Evolutionary conservation across 2,329 filamentous ascomycete genomes (phyloP), one percentile per base, ranked within the genome.

Genomic region (Sporothrix euskadiensis): DNA sequence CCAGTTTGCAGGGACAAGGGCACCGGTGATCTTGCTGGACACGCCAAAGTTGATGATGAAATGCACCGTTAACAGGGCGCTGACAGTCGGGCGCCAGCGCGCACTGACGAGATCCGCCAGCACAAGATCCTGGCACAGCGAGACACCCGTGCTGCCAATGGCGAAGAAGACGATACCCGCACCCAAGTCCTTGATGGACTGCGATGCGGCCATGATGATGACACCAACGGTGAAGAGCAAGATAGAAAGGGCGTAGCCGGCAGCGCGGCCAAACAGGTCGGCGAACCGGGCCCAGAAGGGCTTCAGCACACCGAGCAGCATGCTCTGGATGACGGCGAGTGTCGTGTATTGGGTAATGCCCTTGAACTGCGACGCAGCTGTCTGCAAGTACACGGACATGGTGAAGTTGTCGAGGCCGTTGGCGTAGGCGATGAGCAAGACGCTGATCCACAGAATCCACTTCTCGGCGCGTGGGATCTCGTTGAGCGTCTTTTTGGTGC

Each of bases 1-100:
- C 87, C 86, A 88, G 12, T 80, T 83, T 39, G 4, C 16, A 12
- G 57, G 57, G 30, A 39, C 57, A 16, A 88, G 82, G 61, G 84
- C 82, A 1, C 86, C 85, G 1, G 87, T 85, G 19, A 86, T 82
- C 84, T 87, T 90, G 0, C 87, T 84, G 4, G 85, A 89, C 76
- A 87, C 80, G 4, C 88, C 61, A 47, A 66, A 47, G 61, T 47
- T 49, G 12, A 66, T 49, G 39, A 63, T 41, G n/a, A 41, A 63
- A 19, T 63, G 59, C 8, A 63, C 32, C 4, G 39, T 41, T 35
- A 63, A 7, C 30, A 63, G 35, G 59, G 16, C 35, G 57, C 32
- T 14, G 32, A 63, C 30, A 32, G 35, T 39, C 19, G 35, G 32
- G 57, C 57, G 57, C 57, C 57, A 41, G 57, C 35, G 30, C 32